Evolutionary conservation across 345 rosid species (phyloP), one percentile per base, ranked within the genome.

Genomic region (Barbarea vulgaris): DNA sequence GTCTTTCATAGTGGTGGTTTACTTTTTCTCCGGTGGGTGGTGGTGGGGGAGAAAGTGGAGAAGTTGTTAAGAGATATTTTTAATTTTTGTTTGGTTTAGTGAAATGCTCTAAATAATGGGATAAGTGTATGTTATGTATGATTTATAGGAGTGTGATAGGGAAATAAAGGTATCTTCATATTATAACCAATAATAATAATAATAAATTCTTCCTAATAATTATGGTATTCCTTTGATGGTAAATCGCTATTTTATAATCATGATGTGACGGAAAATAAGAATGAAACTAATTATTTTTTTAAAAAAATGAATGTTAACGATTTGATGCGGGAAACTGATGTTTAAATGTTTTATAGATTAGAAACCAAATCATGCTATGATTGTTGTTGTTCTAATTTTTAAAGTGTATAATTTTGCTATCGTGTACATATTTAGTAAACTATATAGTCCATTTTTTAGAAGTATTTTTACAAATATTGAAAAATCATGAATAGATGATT

Each of bases 1-100:
- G 51, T 53, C 73, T 67, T 83, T 83, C 97, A 91, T 91, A 58
- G 56, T 63, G 70, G 75, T 39, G 56, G 18, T 2, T 44, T n/a
- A 31, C 39, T 34, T 34, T 34, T 34, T 21, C 37, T 48, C 59
- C 67, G 76, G 64, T 3, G 51, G 47, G 76, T 72, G 67, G 72
- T 19, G 72, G 72, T 54, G 51, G 53, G 9, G 9, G 75, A 54
- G 52, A 62, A 31, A 33, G 52, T 69, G 74, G 79, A 53, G 21
- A 44, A 69, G 41, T 76, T 51, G 79, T 61, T 68, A 68, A 51
- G 69, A 75, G 73, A n/a, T n/a, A 21, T 51, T 62, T 28, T 19
- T 25, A 25, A 1, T 31, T 12, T 9, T 1, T 12, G 19, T 13
- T 30, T 41, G 13, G 0, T 36, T 14, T 65, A 52, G 7, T 36